Conservation (phyloP, 2,329 filamentous ascomycete genomes). For the Hymenoscyphus fraxineus region DNA sequence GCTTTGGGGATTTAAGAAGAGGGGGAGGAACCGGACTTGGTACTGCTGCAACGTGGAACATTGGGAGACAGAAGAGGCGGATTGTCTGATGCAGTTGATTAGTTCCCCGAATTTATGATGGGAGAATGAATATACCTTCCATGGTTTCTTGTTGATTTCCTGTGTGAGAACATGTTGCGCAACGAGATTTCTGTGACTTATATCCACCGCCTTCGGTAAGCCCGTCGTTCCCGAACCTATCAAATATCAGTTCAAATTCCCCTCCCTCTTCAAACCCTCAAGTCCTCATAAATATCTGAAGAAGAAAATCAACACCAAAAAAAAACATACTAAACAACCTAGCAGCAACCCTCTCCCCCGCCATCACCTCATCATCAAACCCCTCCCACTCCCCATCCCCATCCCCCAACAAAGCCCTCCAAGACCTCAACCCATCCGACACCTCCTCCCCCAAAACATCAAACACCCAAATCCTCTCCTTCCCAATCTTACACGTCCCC, state of each 20-base stretch:
- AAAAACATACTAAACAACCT: conserved; percentile 36
- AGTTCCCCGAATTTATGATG: conserved; percentile 38
- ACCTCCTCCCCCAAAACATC: conserved; percentile 22
- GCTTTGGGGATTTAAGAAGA: not conserved
- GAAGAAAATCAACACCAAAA: not conserved
- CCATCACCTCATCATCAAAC: conserved; percentile 26
- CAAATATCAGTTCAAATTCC: not conserved
- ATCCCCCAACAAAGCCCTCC: conserved; percentile 21
- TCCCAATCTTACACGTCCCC: conserved; percentile 29
- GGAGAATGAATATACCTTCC: conserved; percentile 51
- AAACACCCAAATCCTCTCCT: conserved; percentile 30
- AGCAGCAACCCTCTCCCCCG: conserved; percentile 39
- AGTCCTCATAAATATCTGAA: not conserved
- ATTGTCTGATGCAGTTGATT: conserved; percentile 32
- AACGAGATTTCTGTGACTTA: conserved; percentile 38
- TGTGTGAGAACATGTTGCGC: conserved; percentile 38
- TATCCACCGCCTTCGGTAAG: conserved; percentile 41
- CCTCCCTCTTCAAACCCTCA: not conserved
- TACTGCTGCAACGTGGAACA: conserved; percentile 65
- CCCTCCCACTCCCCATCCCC: conserved; percentile 28
- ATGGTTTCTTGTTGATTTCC: conserved; percentile 51
- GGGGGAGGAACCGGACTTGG: conserved; percentile 43
- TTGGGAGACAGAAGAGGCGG: conserved; percentile 50
- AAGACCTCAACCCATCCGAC: conserved; percentile 24
- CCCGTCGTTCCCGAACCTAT: conserved; percentile 55